Percentiles rank a stretch among this genome's conserved stretches.
These are phyloP conservation scores for Neocallimastix lanati DNA, from an alignment of 192 early-diverging fungal species.

Conservation along the genomic window DNA sequence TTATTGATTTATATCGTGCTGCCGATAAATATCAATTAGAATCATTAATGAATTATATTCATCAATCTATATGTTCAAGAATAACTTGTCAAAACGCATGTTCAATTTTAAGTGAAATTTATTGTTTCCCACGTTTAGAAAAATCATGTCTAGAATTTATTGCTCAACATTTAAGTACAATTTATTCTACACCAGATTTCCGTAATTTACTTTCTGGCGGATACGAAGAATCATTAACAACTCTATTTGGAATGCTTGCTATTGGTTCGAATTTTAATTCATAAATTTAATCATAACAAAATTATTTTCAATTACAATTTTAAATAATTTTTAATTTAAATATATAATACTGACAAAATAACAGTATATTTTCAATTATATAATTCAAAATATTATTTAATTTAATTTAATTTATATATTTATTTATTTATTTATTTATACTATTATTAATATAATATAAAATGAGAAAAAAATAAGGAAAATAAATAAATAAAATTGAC, in stretches of 20 bases:
- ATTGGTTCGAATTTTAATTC: not conserved
- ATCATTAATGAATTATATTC: not conserved
- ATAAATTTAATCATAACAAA: not conserved
- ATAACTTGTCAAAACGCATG: not conserved
- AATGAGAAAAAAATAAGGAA: too few relatives aligned
- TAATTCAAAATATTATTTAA: too few relatives aligned
- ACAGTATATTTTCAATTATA: too few relatives aligned
- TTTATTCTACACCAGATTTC: not conserved
- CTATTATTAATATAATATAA: too few relatives aligned
- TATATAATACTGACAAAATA: too few relatives aligned
- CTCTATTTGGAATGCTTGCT: not conserved
- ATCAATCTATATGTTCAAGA: not conserved
- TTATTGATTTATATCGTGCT: not conserved
- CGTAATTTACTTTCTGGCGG: not conserved
- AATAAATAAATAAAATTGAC: too few relatives aligned
- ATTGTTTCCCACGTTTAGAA: not conserved
- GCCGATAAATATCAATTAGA: not conserved
- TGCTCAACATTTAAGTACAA: not conserved
- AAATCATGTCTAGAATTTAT: not conserved
- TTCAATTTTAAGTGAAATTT: not conserved
- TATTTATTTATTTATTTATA: too few relatives aligned
- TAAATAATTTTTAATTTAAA: too few relatives aligned
- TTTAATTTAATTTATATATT: too few relatives aligned
- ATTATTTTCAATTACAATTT: too few relatives aligned
- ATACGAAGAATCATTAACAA: not conserved